Base-by-base conservation (phyloP, 2,329 filamentous ascomycete species). In the Aspergillus sp. region DNA sequence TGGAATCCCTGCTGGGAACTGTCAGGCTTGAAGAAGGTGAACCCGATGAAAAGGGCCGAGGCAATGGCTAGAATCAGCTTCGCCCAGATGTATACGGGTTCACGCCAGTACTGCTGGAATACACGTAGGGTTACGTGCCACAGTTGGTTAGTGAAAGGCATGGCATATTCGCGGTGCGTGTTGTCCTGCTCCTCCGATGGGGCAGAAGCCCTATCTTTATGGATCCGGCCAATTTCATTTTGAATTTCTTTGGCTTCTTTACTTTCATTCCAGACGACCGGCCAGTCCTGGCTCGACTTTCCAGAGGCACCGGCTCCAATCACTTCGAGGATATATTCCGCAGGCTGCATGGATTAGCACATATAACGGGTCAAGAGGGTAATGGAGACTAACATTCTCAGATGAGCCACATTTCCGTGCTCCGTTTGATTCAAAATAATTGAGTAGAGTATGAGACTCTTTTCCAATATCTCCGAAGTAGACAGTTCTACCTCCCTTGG, bases 101-200 rank as follows among this genome's bases (percentile, higher is more conserved):
- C 91, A 59, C 91, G 88, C 91, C 91, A 96, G 81, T 93, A 95
- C 71, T 95, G 90, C 73, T 93, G 85, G 78, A 93, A 93, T 31
- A 93, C 89, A 68, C 91, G 90, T 64, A 82, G 73, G 11, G 84
- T 84, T 51, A 92, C 90, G 68, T 85, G 81, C 59, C 75, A 77
- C 40, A 93, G 76, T 75, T 96, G 91, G 4, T 76, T 68, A 43
- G 61, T 66, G 68, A 93, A 90, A 0, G 89, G 84, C 31, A 90
- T 89, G 3, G 91, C 91, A 62, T 93, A 96, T 70, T 95, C 90
- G 84, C 87, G 31, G 79, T 81, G 56, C 80, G 57, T 81, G 11
- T 41, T 87, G 35, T 91, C 51, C 47, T 73, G 64, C 7, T 73
- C 73, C 66, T 43, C 69, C n/a, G 53, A 45, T 40, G 57, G 25